Percentiles rank a stretch among this genome's conserved stretches.
Evolutionary conservation across 176 grass and related monocot genomes (phyloP).

Genomic region (Themeda triandra): DNA sequence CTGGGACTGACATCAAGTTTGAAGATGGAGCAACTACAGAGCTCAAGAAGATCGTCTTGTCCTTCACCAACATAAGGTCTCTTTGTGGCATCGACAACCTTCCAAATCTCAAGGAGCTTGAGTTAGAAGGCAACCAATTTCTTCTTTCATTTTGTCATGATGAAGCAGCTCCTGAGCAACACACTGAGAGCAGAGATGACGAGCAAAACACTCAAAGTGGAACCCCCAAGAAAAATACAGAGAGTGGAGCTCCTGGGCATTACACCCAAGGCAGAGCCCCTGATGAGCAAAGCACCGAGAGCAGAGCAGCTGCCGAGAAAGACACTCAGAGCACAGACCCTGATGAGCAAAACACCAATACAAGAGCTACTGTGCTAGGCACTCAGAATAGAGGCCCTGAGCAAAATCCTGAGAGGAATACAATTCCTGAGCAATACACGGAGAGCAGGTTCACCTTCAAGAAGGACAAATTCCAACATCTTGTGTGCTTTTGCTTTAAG

Average conservation of each 20-base stretch:
- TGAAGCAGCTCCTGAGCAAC: not conserved
- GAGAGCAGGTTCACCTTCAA: not conserved
- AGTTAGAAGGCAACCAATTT: not conserved
- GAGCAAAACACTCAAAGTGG: not conserved
- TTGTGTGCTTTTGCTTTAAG: not conserved
- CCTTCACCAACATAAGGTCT: not conserved
- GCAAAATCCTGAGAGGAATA: not conserved
- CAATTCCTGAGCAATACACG: not conserved
- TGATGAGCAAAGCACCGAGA: not conserved
- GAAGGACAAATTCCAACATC: not conserved
- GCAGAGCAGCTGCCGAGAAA: not conserved
- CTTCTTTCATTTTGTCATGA: not conserved
- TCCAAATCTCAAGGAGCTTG: not conserved
- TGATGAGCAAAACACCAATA: not conserved
- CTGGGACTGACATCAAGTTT: not conserved
- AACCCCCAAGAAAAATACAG: not conserved
- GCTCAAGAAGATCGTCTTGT: not conserved
- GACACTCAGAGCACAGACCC: not conserved
- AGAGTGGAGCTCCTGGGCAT: not conserved
- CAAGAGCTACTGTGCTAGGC: not conserved
- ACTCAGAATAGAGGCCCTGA: not conserved
- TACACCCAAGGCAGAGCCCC: not conserved
- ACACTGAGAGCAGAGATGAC: too few species aligned
- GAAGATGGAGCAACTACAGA: not conserved
- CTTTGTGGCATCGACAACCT: not conserved